Base-by-base conservation (phyloP, 371 early-diverging fungal species). In the Actinomortierella wolfii region DNA sequence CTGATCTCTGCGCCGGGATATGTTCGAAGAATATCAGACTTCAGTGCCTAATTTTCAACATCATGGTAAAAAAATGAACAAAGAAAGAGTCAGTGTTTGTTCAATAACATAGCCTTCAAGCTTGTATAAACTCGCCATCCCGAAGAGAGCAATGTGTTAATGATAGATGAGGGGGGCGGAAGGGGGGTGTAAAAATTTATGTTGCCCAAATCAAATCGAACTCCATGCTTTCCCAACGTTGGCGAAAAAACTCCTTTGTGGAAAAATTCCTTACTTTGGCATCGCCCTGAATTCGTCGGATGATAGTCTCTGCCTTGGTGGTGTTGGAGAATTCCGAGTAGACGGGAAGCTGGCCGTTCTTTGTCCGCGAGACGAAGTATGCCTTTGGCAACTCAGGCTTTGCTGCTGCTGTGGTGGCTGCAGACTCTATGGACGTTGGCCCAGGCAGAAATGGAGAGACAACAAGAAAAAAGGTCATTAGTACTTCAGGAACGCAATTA, bases 361-460 rank as follows among this genome's bases (percentile, higher is more conserved):
- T 71, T 28, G 73, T 71, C 44, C 73, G 73, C 50, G 65, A 62
- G 42, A 71, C 67, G 56, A 71, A 71, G 59, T 71, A 71, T 52
- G 73, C 34, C 48, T 39, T 65, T 52, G 73, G 67, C 42, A 66
- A 46, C n/a, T 50, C 8, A 24, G 70, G 44, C 29, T 56, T 61
- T 6, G 13, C 44, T 44, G 44, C 44, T 20, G 20, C 18, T 26
- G 3, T 26, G 51, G 18, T 45, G n/a, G 61, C 26, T 61, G 51
- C 14, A 60, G 50, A 4, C 49, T 60, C 28, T 50, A 49, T 20
- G 13, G 18, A 11, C 8, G 45, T 5, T 42, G 45, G 17, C 15
- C 44, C 24, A 39, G 44, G 0, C 39, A 11, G 8, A 14, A 45
- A 44, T 13, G 26, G 15, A 25, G 55, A n/a, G 26, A 45, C 43